Percentiles rank a stretch among this genome's conserved stretches.
phyloP scores from a whole-genome alignment of 75 land plant genomes.

The Cunninghamia lanceolata region DNA sequence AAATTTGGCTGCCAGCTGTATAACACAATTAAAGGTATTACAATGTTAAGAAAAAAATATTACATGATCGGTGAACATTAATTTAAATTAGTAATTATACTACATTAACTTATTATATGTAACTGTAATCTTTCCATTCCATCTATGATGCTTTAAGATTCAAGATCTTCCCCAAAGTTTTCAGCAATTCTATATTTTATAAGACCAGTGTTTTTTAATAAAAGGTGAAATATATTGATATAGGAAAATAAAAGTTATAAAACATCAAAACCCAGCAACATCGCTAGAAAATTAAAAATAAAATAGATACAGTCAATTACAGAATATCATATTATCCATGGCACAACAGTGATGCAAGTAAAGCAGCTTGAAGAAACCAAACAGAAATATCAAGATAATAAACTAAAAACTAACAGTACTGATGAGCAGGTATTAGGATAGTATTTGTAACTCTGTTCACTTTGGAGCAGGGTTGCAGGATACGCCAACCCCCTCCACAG shows the following conservation, averaged over 20 bases:
- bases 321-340: too few relatives aligned
- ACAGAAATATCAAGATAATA: background rate
- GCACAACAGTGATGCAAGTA: too few relatives aligned
- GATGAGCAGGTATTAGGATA: too few relatives aligned
- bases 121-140: background rate
- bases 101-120: background rate
- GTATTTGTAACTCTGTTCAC: too few relatives aligned
- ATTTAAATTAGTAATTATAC: background rate
- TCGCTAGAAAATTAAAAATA: too few relatives aligned
- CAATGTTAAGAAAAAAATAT: background rate
- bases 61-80: background rate
- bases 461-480: too few relatives aligned
- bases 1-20: slow-evolving; percentile 90
- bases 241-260: background rate
- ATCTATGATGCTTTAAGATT: background rate
- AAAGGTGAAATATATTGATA: too few relatives aligned
- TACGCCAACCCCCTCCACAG: too few relatives aligned
- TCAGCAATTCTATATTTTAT: background rate
- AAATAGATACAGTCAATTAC: too few relatives aligned
- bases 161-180: background rate
- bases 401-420: too few relatives aligned
- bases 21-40: background rate
- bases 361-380: too few relatives aligned
- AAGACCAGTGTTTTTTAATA: background rate
- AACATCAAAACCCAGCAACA: background rate